Percentiles rank a stretch among this genome's conserved stretches.
These are phyloP conservation scores for Geopyxis carbonaria DNA, from an alignment of 495 filamentous ascomycete species.

Conservation along the genomic window DNA sequence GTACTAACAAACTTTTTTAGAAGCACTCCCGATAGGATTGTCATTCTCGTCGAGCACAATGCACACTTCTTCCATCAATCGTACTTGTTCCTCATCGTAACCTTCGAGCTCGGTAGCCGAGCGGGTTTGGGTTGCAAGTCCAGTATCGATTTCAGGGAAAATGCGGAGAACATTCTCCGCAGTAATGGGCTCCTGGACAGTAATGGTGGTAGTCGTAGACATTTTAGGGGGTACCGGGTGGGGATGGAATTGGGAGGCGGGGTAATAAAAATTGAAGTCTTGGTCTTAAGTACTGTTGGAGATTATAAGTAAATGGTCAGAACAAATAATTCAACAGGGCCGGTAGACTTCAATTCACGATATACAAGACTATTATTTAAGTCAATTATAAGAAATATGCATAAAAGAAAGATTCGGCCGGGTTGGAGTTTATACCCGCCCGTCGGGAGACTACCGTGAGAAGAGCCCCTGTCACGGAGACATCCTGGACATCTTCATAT, in stretches of 20 bases:
- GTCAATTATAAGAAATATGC: too few relatives aligned
- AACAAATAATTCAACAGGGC: too few relatives aligned
- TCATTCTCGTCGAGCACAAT: constrained; percentile 91
- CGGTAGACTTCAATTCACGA: too few relatives aligned
- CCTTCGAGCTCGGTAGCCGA: constrained; percentile 46
- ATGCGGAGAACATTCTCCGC: constrained; percentile 73
- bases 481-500: too few relatives aligned
- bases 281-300: too few relatives aligned
- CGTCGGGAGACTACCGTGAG: too few relatives aligned
- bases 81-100: constrained; percentile 94
- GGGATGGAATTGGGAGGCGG: not conserved
- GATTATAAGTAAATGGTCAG: too few relatives aligned
- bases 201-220: constrained; percentile 28
- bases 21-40: constrained; percentile 83
- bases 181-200: constrained; percentile 42
- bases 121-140: constrained; percentile 33
- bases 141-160: constrained; percentile 87
- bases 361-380: too few relatives aligned
- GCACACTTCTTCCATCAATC: constrained; percentile 97
- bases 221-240: constrained; percentile 14
- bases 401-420: too few relatives aligned
- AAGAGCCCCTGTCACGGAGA: too few relatives aligned
- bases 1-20: constrained; percentile 88
- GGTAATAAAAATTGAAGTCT: too few relatives aligned
- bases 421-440: too few relatives aligned